These are phyloP conservation scores for Hansenula sp. DNA, from an alignment of 1,139 yeast species.

Conservation along the genomic window DNA sequence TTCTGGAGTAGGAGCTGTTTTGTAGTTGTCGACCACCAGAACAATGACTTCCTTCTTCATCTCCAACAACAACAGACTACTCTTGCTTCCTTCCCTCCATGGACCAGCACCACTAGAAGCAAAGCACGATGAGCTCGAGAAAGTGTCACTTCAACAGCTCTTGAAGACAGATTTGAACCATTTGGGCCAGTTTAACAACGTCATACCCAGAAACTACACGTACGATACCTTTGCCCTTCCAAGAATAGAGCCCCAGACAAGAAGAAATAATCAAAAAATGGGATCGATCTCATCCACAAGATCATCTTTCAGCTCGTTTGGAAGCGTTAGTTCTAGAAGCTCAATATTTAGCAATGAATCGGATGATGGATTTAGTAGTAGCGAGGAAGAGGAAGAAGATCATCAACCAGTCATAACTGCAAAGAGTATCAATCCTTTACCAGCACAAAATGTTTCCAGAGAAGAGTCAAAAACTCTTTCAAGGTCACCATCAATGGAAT, in stretches of 20 bases:
- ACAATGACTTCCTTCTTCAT: not conserved
- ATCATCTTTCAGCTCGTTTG: not conserved
- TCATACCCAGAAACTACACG: not conserved
- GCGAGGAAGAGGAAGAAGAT: not conserved
- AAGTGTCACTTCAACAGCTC: not conserved
- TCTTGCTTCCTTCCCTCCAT: constrained; percentile 2
- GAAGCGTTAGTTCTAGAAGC: not conserved
- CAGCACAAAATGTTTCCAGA: too few relatives aligned
- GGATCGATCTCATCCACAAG: not conserved
- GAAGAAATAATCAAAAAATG: too few relatives aligned
- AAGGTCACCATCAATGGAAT: too few relatives aligned
- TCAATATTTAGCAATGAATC: not conserved
- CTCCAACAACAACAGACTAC: not conserved
- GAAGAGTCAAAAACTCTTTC: too few relatives aligned
- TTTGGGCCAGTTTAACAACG: not conserved
- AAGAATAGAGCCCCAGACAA: too few relatives aligned
- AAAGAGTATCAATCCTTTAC: not conserved
- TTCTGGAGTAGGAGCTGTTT: not conserved
- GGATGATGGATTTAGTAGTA: not conserved
- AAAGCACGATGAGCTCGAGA: not conserved
- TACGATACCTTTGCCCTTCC: not conserved
- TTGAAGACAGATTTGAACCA: not conserved
- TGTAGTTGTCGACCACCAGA: not conserved
- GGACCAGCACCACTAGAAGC: not conserved
- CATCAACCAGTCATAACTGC: not conserved